Percentiles rank a stretch among this genome's conserved stretches.
Evolutionary conservation across 345 rosid species (phyloP).

Genomic region (Lenwebbia sp.): DNA sequence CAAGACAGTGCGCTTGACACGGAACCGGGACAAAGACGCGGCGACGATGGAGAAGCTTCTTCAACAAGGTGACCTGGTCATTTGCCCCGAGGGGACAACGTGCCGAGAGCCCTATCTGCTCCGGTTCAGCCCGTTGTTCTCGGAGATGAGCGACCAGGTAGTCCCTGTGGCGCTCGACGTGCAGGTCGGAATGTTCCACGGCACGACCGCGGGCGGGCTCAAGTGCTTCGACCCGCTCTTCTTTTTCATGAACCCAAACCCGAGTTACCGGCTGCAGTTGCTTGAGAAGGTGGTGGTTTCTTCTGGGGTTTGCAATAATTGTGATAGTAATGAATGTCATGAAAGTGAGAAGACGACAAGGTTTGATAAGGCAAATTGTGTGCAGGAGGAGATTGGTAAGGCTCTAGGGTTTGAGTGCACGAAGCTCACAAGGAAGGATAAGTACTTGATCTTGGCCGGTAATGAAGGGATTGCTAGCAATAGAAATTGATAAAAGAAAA

Average conservation of each 20-base stretch:
- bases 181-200: conserved; percentile 45
- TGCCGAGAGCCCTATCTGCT: conserved; percentile 69
- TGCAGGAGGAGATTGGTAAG: conserved; percentile 42
- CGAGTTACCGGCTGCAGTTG: conserved; percentile 26
- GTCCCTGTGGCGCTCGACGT: conserved; percentile 50
- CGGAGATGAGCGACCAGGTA: conserved; percentile 46
- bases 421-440: conserved; percentile 56
- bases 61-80: conserved; percentile 47
- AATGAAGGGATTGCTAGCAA: conserved; percentile 35
- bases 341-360: conserved; percentile 15
- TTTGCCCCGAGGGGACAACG: conserved; percentile 88
- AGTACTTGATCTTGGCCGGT: conserved; percentile 75
- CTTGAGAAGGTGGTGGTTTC: conserved; percentile 26
- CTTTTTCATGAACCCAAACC: conserved; percentile 56
- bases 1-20: conserved; percentile 43
- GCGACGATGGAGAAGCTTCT: conserved; percentile 33
- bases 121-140: conserved; percentile 67
- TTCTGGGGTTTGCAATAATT: neutral
- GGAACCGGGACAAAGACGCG: conserved; percentile 42
- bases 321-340: conserved; percentile 3
- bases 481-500: neutral
- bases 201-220: conserved; percentile 66
- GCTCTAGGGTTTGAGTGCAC: conserved; percentile 59
- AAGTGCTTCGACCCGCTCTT: conserved; percentile 66
- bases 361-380: conserved; percentile 54